These are phyloP conservation scores for Gamsiella multidivaricata DNA, from an alignment of 192 early-diverging fungal species.

Conservation along the genomic window DNA sequence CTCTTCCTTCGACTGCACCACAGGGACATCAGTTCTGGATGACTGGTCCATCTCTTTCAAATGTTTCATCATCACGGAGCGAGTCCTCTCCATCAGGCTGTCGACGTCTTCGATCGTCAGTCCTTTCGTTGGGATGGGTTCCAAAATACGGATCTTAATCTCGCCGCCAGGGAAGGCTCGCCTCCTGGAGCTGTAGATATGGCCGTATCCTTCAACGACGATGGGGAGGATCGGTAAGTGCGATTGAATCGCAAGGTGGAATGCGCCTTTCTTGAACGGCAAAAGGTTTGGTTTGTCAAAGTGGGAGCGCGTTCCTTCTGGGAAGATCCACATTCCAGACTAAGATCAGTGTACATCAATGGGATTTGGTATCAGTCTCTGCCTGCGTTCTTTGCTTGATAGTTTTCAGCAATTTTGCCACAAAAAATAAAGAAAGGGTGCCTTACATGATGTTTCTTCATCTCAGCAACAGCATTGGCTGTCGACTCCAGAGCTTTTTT, in stretches of 20 bases:
- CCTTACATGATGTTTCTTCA: conserved; percentile 76
- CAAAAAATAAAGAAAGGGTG: neutral
- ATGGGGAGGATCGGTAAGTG: conserved; percentile 88
- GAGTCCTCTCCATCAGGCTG: conserved; percentile 49
- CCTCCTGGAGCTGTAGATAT: conserved; percentile 65
- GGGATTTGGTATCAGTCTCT: no score
- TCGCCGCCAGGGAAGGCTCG: conserved; percentile 61
- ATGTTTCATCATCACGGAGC: conserved; percentile 57
- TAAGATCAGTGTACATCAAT: no score
- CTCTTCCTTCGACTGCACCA: neutral
- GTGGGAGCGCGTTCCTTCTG: conserved; percentile 89
- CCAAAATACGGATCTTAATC: conserved; percentile 64
- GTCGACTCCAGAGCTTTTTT: conserved; percentile 79
- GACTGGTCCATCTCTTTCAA: conserved; percentile 54
- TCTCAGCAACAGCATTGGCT: conserved; percentile 72
- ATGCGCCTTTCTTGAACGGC: conserved; percentile 97
- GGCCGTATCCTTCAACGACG: conserved; percentile 75
- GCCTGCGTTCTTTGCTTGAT: no score
- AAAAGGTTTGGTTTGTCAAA: conserved; percentile 73
- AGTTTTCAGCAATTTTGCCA: neutral
- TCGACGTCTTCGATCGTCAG: conserved; percentile 57
- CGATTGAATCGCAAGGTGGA: conserved; percentile 89
- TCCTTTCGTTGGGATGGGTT: conserved; percentile 59
- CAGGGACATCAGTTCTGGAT: neutral
- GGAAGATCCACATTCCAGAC: conserved; percentile 85